These are phyloP conservation scores for Adansonia digitata DNA, from an alignment of 345 rosid genomes.

Conservation along the genomic window DNA sequence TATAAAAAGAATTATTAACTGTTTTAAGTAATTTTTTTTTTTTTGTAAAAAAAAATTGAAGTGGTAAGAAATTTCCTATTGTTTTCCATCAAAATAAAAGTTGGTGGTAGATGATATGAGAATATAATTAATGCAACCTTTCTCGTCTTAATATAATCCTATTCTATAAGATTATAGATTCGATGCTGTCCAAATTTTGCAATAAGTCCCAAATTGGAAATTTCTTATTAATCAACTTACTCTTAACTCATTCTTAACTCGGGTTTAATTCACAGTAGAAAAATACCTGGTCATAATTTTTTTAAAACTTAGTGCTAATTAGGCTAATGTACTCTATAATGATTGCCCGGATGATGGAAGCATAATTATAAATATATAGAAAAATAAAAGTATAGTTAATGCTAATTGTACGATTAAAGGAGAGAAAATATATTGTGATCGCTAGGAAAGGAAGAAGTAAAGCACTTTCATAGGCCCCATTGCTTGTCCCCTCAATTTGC, in stretches of 20 bases:
- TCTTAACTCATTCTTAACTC: not conserved
- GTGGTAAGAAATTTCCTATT: not conserved
- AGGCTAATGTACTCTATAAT: slow-evolving; percentile 36
- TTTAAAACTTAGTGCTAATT: slow-evolving; percentile 22
- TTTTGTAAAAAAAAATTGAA: not conserved
- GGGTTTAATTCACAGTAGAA: not conserved
- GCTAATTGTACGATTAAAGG: slow-evolving; percentile 58
- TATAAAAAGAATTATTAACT: too few species aligned
- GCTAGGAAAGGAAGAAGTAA: slow-evolving; percentile 55
- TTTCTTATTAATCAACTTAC: not conserved
- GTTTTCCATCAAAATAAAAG: not conserved
- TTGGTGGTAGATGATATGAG: not conserved
- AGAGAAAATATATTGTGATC: slow-evolving; percentile 44
- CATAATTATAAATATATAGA: slow-evolving; percentile 37
- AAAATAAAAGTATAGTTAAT: slow-evolving; percentile 34
- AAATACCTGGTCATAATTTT: not conserved
- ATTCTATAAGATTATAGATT: slow-evolving; percentile 10
- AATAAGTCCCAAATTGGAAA: slow-evolving; percentile 6
- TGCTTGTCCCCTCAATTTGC: slow-evolving; percentile 45
- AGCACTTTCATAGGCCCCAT: slow-evolving; percentile 63
- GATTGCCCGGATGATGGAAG: slow-evolving; percentile 58
- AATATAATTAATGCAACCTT: not conserved
- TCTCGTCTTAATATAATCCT: not conserved
- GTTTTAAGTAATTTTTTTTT: not conserved
- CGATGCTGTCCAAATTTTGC: slow-evolving; percentile 2